Evolutionary conservation across 1,284 basidiomycete species (phyloP).

Genomic region (Macrocystidia cucumis): DNA sequence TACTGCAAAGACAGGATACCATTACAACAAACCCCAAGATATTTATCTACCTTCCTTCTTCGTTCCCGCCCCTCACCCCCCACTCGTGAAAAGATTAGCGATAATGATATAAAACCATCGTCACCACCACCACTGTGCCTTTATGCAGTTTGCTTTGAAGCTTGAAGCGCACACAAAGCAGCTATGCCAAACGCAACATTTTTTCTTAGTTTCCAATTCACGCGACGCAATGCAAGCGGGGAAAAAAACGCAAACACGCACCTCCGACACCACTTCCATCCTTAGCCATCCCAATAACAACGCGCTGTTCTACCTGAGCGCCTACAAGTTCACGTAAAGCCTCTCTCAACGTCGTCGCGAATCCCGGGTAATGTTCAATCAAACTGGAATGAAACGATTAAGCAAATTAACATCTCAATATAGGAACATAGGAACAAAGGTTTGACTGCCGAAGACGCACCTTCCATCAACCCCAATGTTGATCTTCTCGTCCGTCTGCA

Average conservation of each 20-base stretch:
- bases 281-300: conserved; percentile 89
- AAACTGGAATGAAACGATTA: conserved; percentile 40
- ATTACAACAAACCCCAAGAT: too few species aligned
- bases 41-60: too few species aligned
- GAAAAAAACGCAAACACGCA: conserved; percentile 30
- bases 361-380: conserved; percentile 87
- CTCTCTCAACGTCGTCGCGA: conserved; percentile 67
- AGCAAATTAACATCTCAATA: neutral
- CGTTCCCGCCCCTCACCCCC: too few species aligned
- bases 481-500: conserved; percentile 44
- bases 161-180: conserved; percentile 69
- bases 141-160: conserved; percentile 36
- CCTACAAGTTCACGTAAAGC: conserved; percentile 77
- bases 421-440: neutral
- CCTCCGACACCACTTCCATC: conserved; percentile 97
- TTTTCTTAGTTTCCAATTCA: conserved; percentile 3
- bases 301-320: conserved; percentile 66
- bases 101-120: conserved; percentile 3
- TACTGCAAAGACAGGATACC: too few species aligned
- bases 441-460: conserved; percentile 23
- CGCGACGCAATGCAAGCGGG: conserved; percentile 4
- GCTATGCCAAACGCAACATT: too few species aligned
- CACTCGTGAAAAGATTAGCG: too few species aligned
- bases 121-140: neutral
- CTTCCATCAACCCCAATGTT: conserved; percentile 88